These are phyloP conservation scores for Flaveria linearis DNA, from an alignment of 129 eudicot genomes.

Conservation along the genomic window DNA sequence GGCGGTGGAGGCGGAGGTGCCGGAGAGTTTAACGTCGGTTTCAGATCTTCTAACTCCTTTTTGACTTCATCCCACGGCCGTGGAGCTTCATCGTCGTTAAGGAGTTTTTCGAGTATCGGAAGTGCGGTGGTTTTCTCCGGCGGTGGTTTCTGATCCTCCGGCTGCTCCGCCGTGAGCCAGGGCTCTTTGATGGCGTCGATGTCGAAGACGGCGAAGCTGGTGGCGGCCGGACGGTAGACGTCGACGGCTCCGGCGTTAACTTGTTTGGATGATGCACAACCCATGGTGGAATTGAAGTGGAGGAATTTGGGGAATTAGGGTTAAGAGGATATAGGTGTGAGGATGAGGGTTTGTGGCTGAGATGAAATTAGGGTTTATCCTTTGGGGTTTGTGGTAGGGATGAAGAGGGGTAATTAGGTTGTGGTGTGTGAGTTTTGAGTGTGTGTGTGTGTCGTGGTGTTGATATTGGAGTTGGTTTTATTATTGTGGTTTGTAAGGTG, in stretches of 20 bases:
- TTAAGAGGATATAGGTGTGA: neutral
- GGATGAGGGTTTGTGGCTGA: slow-evolving; percentile 25
- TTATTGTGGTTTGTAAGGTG: slow-evolving; percentile 27
- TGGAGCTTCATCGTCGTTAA: slow-evolving; percentile 65
- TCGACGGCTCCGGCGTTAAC: slow-evolving; percentile 50
- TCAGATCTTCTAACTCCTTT: slow-evolving; percentile 67
- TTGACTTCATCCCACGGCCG: slow-evolving; percentile 91
- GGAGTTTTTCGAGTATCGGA: slow-evolving; percentile 65
- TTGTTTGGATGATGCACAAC: slow-evolving; percentile 83
- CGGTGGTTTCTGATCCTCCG: slow-evolving; percentile 20
- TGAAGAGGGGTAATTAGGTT: slow-evolving; percentile 19
- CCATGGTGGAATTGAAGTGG: slow-evolving; percentile 45
- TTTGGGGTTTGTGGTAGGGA: slow-evolving; percentile 27
- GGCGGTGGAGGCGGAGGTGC: slow-evolving; percentile 21
- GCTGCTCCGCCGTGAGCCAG: slow-evolving; percentile 53
- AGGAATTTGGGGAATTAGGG: neutral
- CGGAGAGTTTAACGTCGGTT: slow-evolving; percentile 55
- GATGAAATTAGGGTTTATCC: slow-evolving; percentile 38
- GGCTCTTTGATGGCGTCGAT: slow-evolving; percentile 82
- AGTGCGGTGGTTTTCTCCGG: slow-evolving; percentile 38
- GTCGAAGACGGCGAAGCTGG: slow-evolving; percentile 70
- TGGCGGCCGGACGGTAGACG: slow-evolving; percentile 74
- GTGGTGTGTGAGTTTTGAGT: slow-evolving; percentile 18
- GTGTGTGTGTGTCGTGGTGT: slow-evolving; percentile 12
- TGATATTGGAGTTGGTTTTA: neutral